These are phyloP conservation scores for Arachnomyces sp. DNA, from an alignment of 2,329 filamentous ascomycete species.

Conservation along the genomic window DNA sequence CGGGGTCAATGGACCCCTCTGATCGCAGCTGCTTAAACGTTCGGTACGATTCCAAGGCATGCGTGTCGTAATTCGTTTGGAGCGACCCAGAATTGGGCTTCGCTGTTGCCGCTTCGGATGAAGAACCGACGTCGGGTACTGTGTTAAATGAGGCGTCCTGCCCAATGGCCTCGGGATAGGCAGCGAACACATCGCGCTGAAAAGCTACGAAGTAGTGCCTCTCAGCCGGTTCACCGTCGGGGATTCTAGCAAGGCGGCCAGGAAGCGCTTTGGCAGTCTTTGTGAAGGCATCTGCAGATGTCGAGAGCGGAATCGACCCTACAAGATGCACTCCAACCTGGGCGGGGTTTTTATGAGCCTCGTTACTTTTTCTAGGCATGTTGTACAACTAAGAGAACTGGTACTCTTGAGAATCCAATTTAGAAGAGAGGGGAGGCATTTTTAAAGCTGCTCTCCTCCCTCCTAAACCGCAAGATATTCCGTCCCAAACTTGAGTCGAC, in stretches of 20 bases:
- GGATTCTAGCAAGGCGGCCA: conserved; percentile 28
- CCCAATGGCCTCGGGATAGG: conserved; percentile 5
- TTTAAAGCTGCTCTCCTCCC: too few relatives aligned
- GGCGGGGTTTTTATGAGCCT: too few relatives aligned
- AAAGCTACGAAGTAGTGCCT: conserved; percentile 27
- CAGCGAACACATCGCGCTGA: conserved; percentile 24
- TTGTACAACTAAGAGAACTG: too few relatives aligned
- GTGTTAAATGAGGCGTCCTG: neutral
- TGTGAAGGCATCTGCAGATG: conserved; percentile 26
- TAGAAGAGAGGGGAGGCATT: too few relatives aligned
- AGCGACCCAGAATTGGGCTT: conserved; percentile 11
- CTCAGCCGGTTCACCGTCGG: conserved; percentile 35
- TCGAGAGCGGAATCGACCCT: conserved; percentile 29
- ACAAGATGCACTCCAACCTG: conserved; percentile 16
- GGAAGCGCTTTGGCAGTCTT: conserved; percentile 22
- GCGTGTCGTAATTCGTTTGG: conserved; percentile 19
- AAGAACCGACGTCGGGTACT: conserved; percentile 4
- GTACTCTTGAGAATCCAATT: too few relatives aligned
- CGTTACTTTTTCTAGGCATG: too few relatives aligned
- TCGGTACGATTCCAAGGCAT: conserved; percentile 21
- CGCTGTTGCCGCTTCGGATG: conserved; percentile 4
- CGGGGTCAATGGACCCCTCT: conserved; percentile 15
- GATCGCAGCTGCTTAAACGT: conserved; percentile 17
- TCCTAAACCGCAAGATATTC: too few relatives aligned
- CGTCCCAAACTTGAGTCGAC: too few relatives aligned